A percentile compares a stretch with the other conserved stretches of the same genome.
These are phyloP conservation scores for Pouteria campechiana DNA, from an alignment of 179 eudicot species.

Conservation along the genomic window DNA sequence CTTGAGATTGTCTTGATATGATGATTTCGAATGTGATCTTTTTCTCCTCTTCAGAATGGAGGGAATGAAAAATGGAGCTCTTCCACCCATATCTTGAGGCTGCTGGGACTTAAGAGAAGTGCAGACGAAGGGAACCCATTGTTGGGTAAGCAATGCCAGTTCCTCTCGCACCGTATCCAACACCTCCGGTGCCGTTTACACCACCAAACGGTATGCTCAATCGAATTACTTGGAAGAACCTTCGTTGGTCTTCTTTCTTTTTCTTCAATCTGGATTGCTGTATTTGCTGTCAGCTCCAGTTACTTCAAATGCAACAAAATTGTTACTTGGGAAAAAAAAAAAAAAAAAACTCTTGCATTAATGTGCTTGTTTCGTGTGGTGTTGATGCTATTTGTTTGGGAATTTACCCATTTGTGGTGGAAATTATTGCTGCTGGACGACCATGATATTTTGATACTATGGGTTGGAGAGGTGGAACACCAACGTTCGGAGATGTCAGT, in stretches of 20 bases:
- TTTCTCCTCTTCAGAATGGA: constrained; percentile 10
- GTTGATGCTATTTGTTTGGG: too few relatives aligned
- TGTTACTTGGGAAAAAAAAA: too few relatives aligned
- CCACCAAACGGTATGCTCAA: constrained; percentile 66
- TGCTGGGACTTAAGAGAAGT: constrained; percentile 8
- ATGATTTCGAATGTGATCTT: neutral
- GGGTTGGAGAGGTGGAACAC: too few relatives aligned
- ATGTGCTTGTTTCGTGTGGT: too few relatives aligned
- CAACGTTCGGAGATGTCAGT: too few relatives aligned
- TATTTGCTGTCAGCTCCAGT: too few relatives aligned
- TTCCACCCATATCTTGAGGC: constrained; percentile 5
- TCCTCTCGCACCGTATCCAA: constrained; percentile 88
- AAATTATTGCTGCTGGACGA: too few relatives aligned
- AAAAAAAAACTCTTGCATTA: too few relatives aligned
- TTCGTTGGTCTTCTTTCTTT: neutral
- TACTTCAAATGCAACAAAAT: too few relatives aligned
- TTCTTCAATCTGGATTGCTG: neutral
- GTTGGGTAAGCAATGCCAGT: constrained; percentile 53
- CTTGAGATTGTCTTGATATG: neutral
- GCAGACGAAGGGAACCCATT: constrained; percentile 3
- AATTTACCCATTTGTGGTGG: too few relatives aligned
- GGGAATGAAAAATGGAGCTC: constrained; percentile 3
- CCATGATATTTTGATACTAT: too few relatives aligned
- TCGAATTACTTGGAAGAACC: too few relatives aligned
- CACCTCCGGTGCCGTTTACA: constrained; percentile 48